phyloP scores from a whole-genome alignment of 352 stramenopile species.

The Elongisporangium prolatum region DNA sequence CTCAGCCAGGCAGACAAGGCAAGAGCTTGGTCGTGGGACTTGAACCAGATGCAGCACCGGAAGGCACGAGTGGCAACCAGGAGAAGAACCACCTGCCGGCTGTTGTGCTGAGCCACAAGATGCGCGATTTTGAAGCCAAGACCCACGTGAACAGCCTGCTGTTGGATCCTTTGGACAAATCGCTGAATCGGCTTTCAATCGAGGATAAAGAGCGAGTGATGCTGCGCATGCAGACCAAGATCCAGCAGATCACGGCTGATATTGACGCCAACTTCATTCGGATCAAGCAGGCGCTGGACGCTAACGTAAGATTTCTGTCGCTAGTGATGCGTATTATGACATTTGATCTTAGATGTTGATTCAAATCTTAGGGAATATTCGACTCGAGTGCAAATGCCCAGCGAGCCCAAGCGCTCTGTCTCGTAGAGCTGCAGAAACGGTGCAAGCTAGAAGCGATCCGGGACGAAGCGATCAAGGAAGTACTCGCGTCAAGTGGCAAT shows the following conservation, averaged over 20 bases:
- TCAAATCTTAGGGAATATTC: slow-evolving; percentile 39
- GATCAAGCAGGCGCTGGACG: slow-evolving; percentile 47
- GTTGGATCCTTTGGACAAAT: slow-evolving; percentile 50
- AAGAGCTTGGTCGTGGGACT: background rate
- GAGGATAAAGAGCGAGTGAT: slow-evolving; percentile 77
- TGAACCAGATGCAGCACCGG: background rate
- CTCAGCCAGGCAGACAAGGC: background rate
- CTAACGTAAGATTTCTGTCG: slow-evolving; percentile 31
- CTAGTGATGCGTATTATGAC: too few relatives aligned
- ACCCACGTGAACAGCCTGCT: slow-evolving; percentile 44
- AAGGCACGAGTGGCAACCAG: background rate
- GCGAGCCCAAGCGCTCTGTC: slow-evolving; percentile 56
- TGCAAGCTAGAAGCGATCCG: slow-evolving; percentile 61
- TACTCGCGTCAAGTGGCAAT: slow-evolving; percentile 16
- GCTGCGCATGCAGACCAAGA: slow-evolving; percentile 63
- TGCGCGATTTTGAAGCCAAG: slow-evolving; percentile 74
- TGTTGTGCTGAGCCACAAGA: slow-evolving; percentile 72
- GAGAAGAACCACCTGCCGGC: slow-evolving; percentile 61
- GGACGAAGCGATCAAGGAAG: slow-evolving; percentile 53
- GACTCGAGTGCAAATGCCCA: slow-evolving; percentile 52
- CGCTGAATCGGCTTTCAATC: slow-evolving; percentile 45
- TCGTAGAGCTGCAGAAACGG: slow-evolving; percentile 61
- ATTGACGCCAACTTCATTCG: slow-evolving; percentile 53
- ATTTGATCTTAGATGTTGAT: background rate
- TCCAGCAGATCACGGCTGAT: slow-evolving; percentile 48